Conservation (phyloP, 768 basidiomycete species). For the Scleroderma bovista region DNA sequence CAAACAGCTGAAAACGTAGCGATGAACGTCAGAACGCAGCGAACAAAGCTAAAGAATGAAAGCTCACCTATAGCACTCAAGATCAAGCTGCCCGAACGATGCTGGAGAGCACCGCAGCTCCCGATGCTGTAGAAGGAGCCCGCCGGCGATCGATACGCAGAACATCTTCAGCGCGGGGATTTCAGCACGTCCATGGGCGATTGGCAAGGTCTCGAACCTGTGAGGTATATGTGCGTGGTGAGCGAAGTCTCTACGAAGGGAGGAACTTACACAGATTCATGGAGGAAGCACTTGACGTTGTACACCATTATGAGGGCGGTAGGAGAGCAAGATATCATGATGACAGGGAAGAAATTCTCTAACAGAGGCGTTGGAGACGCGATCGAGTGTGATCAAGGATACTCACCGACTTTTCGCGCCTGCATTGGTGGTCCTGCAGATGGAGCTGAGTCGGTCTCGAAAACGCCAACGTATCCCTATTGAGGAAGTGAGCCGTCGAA, state of each 20-base stretch:
- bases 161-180: slow-evolving; percentile 72
- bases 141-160: slow-evolving; percentile 84
- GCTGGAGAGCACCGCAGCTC: slow-evolving; percentile 35
- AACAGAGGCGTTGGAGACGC: background rate
- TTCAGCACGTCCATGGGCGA: slow-evolving; percentile 65
- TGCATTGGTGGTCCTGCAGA: slow-evolving; percentile 37
- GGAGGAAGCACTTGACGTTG: slow-evolving; percentile 91
- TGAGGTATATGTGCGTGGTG: background rate
- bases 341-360: slow-evolving; percentile 86
- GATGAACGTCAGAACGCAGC: too few relatives aligned
- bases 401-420: slow-evolving; percentile 67
- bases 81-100: too few relatives aligned
- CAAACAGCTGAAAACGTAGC: too few relatives aligned
- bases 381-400: background rate
- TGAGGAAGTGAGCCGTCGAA: too few relatives aligned
- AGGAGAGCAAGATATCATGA: slow-evolving; percentile 91
- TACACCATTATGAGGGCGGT: slow-evolving; percentile 96
- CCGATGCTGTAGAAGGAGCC: slow-evolving; percentile 23
- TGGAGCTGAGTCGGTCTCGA: too few relatives aligned
- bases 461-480: too few relatives aligned
- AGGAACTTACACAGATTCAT: slow-evolving; percentile 76
- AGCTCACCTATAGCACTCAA: too few relatives aligned
- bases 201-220: slow-evolving; percentile 72
- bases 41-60: too few relatives aligned
- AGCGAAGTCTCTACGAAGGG: background rate